These are phyloP conservation scores for Haemoproteus tartakovskyi DNA, from an alignment of 169 alveolate genomes.

Conservation along the genomic window DNA sequence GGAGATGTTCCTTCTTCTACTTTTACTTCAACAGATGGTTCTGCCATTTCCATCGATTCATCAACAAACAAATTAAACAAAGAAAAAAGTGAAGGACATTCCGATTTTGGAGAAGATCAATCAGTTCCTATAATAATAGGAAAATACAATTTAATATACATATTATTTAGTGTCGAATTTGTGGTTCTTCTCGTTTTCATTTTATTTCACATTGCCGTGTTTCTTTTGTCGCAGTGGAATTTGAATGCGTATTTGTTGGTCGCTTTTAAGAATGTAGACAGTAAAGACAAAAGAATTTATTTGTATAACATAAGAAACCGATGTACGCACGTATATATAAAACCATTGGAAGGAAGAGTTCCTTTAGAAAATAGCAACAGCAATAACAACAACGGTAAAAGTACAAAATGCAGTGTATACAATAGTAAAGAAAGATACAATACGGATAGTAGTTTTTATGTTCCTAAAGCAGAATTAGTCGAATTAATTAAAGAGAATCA, in stretches of 20 bases:
- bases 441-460: conserved; percentile 31
- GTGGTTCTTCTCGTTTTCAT: conserved; percentile 25
- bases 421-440: conserved; percentile 24
- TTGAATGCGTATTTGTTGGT: conserved; percentile 5
- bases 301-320: conserved; percentile 9
- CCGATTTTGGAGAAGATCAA: conserved; percentile 7
- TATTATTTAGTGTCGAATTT: conserved; percentile 51
- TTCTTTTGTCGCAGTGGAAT: conserved; percentile 55
- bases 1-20: too few species aligned
- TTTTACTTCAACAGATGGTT: background rate
- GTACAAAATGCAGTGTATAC: too few species aligned
- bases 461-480: conserved; percentile 47
- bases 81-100: background rate
- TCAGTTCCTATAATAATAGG: conserved; percentile 54
- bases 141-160: conserved; percentile 36
- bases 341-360: conserved; percentile 2
- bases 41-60: background rate
- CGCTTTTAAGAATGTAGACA: conserved; percentile 1
- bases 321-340: conserved; percentile 57
- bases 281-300: conserved; percentile 1
- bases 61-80: background rate
- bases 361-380: too few species aligned
- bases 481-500: conserved; percentile 56
- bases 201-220: conserved; percentile 9
- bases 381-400: too few species aligned